Evolutionary conservation across 768 basidiomycete genomes (phyloP), one percentile per base, ranked within the genome.

Genomic region (Hysterangium stoloniferum): DNA sequence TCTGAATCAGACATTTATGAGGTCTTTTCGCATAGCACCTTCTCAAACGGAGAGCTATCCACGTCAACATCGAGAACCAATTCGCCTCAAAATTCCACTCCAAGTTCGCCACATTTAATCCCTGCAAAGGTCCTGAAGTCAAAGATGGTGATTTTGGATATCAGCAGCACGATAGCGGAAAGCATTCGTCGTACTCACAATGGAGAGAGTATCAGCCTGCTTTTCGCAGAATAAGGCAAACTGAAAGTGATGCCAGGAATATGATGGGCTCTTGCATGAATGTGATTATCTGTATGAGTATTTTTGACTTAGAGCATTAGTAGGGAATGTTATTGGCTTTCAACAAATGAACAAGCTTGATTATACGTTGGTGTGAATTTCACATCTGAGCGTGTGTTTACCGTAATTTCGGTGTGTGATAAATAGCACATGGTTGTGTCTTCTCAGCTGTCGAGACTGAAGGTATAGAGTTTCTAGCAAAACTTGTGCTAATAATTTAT

Each of bases 181-280:
- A 92, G 89, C 57, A 96, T 99, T 49, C 83, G 96, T 35, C 76
- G 95, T 54, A 93, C 89, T 3, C 91, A 94, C 65, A 94, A 94
- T 54, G 91, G 92, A 52, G 91, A 94, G 69, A 91, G 88, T 55
- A 92, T 94, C 60, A 89, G 86, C 56, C 63, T 92, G 31, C 70
- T 94, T 9, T 93, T 94, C 57, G 86, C 85, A 34, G 89, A 33
- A 9, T 7, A 31, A 31, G 22, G 27, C 15, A 24, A 32, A 28
- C 17, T 45, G 44, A 45, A 5, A 2, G 28, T 31, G 29, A 17
- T 32, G n/a, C 17, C 33, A 19, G 25, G 38, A 25, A 25, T 45
- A 6, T n/a, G 5, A 45, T 29, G 24, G 12, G 17, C 25, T 20
- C 6, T 12, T 45, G 19, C 29, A 43, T 31, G 12, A 6, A 20